Evolutionary conservation across 768 basidiomycete genomes (phyloP), one percentile per base, ranked within the genome.

Genomic region (Imleria badia): DNA sequence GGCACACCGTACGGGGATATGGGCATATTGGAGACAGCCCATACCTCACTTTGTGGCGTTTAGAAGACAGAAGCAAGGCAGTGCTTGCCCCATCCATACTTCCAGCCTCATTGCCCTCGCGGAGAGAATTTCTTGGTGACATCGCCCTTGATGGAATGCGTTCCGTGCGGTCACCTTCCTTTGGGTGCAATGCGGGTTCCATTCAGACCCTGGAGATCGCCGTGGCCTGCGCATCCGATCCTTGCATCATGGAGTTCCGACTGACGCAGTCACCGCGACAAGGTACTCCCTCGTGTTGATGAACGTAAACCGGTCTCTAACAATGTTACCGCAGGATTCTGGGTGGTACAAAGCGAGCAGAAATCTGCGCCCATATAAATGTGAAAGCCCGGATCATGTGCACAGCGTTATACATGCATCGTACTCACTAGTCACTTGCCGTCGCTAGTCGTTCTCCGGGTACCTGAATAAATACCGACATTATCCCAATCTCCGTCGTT

Each of bases 201-300:
- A 35, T 63, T 23, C 58, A 63, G 48, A 63, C 55, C 19, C 53
- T 65, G 12, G 64, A 65, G 47, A 57, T 65, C 34, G 58, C 60
- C 34, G n/a, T 65, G 33, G 61, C 55, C 5, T 63, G 64, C 35
- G 22, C 48, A 12, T 63, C 61, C 5, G 64, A 63, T 23, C 61
- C 64, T 13, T 65, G 64, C 51, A 50, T 57, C 12, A 51, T 66
- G 61, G 64, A 66, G 33, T 63, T 66, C 26, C 51, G 51, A 7
- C 53, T 65, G 11, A 60, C 22, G 9, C 48, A 30, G 26, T 57
- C 53, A n/a, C 64, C 61, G 13, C 55, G 40, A 20, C 63, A 66
- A 63, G 64, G 64, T 63, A 48, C 33, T n/a, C 8, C 46, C 44
- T 39, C 30, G 34, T 52, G 43, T 54, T 40, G 13, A 46, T 45